These are phyloP conservation scores for Closterium sp. DNA, from an alignment of 139 green algal species.

Conservation along the genomic window DNA sequence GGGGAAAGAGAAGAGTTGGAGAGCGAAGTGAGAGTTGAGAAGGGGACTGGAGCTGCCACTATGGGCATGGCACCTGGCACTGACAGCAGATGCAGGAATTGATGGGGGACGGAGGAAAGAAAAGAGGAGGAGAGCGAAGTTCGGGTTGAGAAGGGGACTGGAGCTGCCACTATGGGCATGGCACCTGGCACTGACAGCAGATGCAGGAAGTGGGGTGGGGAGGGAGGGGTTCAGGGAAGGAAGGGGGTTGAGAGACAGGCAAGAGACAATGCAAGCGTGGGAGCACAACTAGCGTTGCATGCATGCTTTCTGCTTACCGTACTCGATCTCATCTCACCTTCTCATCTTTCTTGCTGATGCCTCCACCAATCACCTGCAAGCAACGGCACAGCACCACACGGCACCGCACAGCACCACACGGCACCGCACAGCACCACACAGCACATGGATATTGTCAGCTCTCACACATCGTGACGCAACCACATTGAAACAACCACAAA, in stretches of 20 bases:
- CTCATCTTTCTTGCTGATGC: constrained; percentile 24
- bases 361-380: constrained; percentile 29
- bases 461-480: not conserved
- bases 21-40: not conserved
- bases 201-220: too few species aligned
- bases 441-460: not conserved
- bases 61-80: too few species aligned
- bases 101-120: not conserved
- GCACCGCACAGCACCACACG: not conserved
- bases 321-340: constrained; percentile 4
- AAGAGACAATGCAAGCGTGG: not conserved
- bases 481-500: too few species aligned
- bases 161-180: not conserved
- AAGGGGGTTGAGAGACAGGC: too few species aligned
- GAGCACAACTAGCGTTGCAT: not conserved
- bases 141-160: not conserved
- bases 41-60: not conserved
- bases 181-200: too few species aligned
- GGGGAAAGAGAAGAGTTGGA: not conserved
- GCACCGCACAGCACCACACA: too few species aligned
- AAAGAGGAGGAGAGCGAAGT: not conserved
- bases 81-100: too few species aligned
- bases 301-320: not conserved
- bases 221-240: too few species aligned
- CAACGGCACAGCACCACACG: not conserved